phyloP scores from a whole-genome alignment of 2,329 filamentous ascomycete genomes.

The Beauveria caledonica region DNA sequence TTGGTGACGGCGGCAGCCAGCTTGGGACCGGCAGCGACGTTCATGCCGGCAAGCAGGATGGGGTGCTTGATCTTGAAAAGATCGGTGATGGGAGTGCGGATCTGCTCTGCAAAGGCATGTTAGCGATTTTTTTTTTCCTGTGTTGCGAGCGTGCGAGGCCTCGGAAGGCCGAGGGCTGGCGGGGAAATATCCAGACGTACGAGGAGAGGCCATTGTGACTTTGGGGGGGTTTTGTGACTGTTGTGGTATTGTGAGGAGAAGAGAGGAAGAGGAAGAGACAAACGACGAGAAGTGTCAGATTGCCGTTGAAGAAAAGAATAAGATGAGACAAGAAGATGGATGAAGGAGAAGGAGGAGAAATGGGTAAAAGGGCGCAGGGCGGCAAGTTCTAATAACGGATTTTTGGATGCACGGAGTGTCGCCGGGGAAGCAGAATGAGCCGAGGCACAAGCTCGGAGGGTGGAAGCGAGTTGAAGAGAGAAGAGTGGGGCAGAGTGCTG shows the following conservation, averaged over 20 bases:
- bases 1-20: conserved; percentile 95
- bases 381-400: conserved; percentile 9
- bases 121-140: background rate
- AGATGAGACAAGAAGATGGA: conserved; percentile 11
- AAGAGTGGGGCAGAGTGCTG: background rate
- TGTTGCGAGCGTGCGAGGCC: background rate
- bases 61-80: conserved; percentile 98
- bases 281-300: background rate
- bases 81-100: conserved; percentile 89
- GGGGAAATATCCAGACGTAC: background rate
- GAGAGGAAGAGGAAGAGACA: background rate
- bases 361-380: background rate
- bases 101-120: conserved; percentile 32
- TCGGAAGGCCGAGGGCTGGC: background rate
- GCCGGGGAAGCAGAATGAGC: conserved; percentile 4
- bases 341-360: conserved; percentile 9
- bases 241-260: background rate
- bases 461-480: background rate
- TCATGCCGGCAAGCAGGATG: conserved; percentile 94
- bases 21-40: conserved; percentile 93
- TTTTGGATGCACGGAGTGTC: conserved; percentile 3
- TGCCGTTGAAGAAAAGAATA: conserved; percentile 4
- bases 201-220: conserved; percentile 11
- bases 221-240: background rate
- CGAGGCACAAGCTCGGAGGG: conserved; percentile 9